Evolutionary conservation across 1,139 yeast species (phyloP).

Genomic region (Saccharomycopsis crataegensis): DNA sequence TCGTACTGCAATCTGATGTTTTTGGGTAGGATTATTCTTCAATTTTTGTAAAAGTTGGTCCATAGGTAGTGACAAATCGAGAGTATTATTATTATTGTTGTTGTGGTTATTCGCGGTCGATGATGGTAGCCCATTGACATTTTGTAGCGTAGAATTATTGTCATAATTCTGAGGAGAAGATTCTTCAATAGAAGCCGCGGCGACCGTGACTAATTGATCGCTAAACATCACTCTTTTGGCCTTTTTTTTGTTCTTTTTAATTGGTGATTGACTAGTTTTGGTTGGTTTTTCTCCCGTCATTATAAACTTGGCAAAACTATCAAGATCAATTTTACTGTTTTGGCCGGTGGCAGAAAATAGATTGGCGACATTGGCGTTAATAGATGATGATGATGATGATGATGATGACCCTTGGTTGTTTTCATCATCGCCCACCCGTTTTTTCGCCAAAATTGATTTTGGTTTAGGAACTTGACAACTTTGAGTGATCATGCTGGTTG

Average conservation of each 20-base stretch:
- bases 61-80: slow-evolving; percentile 68
- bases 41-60: slow-evolving; percentile 52
- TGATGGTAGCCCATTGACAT: neutral
- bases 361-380: neutral
- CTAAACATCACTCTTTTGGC: slow-evolving; percentile 62
- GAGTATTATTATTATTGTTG: neutral
- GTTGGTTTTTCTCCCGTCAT: slow-evolving; percentile 64
- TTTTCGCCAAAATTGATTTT: slow-evolving; percentile 54
- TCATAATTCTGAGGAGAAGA: too few species aligned
- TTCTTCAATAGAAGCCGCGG: slow-evolving; percentile 28
- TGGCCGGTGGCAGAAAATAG: slow-evolving; percentile 5
- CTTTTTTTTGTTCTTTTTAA: slow-evolving; percentile 29
- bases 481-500: slow-evolving; percentile 41
- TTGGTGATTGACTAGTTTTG: slow-evolving; percentile 29
- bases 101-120: neutral
- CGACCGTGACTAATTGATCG: slow-evolving; percentile 45
- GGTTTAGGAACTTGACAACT: slow-evolving; percentile 62
- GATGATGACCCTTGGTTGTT: slow-evolving; percentile 31
- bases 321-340: slow-evolving; percentile 47
- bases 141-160: too few species aligned
- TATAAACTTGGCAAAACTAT: slow-evolving; percentile 66
- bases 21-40: slow-evolving; percentile 28
- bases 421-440: slow-evolving; percentile 22
- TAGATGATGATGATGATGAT: slow-evolving; percentile 21
- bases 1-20: slow-evolving; percentile 30